These are phyloP conservation scores for Penicillium lividum DNA, from an alignment of 495 filamentous ascomycete species.

Conservation along the genomic window DNA sequence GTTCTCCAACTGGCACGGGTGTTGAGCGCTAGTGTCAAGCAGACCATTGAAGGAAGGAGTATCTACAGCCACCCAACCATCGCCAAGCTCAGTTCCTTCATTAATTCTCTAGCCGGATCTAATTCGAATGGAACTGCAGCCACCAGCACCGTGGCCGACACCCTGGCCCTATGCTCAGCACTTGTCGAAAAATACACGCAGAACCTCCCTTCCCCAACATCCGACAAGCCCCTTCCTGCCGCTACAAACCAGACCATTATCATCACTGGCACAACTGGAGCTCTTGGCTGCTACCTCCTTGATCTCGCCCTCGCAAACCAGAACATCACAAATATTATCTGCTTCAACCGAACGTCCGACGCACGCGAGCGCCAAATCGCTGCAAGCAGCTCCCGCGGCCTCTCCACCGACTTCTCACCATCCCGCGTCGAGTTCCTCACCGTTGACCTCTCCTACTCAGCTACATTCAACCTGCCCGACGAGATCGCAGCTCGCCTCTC, in stretches of 20 bases:
- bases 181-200: conserved; percentile 22
- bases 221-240: conserved; percentile 1
- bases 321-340: conserved; percentile 50
- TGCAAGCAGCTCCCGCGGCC: conserved; percentile 18
- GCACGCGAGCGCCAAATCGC: conserved; percentile 15
- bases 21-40: conserved; percentile 5
- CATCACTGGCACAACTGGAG: conserved; percentile 60
- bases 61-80: conserved; percentile 16
- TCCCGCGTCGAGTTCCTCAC: conserved; percentile 45
- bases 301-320: conserved; percentile 37
- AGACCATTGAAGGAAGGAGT: conserved; percentile 1
- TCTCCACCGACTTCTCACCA: conserved; percentile 4
- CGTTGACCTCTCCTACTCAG: conserved; percentile 43
- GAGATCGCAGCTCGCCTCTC: conserved; percentile 40
- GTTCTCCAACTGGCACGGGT: conserved; percentile 15
- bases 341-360: conserved; percentile 50
- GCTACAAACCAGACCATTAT: conserved; percentile 28
- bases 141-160: conserved; percentile 14
- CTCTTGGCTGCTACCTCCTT: conserved; percentile 59
- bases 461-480: conserved; percentile 44
- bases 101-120: background rate
- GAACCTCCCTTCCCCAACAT: conserved; percentile 21
- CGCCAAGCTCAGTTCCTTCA: conserved; percentile 7
- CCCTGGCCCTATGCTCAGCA: conserved; percentile 6
- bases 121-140: background rate